Conservation (phyloP, 345 rosid species). For the Bruguiera parviflora region DNA sequence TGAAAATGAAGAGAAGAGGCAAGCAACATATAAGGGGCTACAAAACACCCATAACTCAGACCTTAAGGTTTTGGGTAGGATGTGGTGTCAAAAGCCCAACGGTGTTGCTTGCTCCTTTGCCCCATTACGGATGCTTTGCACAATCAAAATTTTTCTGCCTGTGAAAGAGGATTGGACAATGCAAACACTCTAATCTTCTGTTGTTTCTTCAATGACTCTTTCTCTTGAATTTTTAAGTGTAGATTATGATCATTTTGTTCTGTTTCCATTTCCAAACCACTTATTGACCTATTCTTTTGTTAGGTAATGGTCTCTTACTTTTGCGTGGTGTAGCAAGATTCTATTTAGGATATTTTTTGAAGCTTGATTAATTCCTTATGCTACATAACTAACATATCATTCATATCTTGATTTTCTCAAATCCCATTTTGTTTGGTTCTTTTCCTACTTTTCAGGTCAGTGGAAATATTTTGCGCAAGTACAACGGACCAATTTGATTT, state of each 20-base stretch:
- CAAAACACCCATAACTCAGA: too few species aligned
- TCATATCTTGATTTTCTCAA: background rate
- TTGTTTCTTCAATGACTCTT: too few species aligned
- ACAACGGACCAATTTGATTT: constrained; percentile 66
- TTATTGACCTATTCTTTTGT: background rate
- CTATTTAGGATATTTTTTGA: background rate
- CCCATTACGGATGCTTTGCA: too few species aligned
- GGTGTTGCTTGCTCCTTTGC: too few species aligned
- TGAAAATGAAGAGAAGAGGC: too few species aligned
- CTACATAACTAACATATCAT: background rate
- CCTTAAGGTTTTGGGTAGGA: too few species aligned
- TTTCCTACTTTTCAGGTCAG: constrained; percentile 40
- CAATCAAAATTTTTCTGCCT: too few species aligned
- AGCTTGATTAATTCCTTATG: background rate
- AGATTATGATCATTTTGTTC: background rate
- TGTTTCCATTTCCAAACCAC: background rate
- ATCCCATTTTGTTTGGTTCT: background rate
- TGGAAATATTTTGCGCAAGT: constrained; percentile 66
- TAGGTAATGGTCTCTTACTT: background rate
- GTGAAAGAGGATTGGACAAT: too few species aligned
- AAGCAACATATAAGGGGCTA: too few species aligned
- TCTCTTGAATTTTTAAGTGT: too few species aligned
- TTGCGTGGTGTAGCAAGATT: background rate
- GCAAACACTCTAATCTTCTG: too few species aligned
- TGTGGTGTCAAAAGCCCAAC: too few species aligned